A percentile compares a stretch with the other conserved stretches of the same genome.
Conservation (phyloP, 331 rosid genomes). For the Acacia concinna region DNA sequence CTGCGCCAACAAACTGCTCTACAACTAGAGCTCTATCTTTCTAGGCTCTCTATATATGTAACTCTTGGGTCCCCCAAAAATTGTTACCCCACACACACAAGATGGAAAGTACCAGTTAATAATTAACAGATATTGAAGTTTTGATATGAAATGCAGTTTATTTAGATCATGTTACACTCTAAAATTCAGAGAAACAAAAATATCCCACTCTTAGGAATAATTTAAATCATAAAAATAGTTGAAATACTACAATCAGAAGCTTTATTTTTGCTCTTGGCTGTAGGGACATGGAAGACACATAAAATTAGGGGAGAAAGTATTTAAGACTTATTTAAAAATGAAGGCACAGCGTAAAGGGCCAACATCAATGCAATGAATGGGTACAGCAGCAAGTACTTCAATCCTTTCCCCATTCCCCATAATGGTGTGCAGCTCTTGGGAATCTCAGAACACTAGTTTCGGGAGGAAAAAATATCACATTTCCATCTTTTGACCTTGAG, state of each 20-base stretch:
- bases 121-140: neutral
- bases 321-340: constrained; percentile 40
- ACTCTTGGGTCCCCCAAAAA: neutral
- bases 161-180: neutral
- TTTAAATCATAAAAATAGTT: neutral
- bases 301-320: neutral
- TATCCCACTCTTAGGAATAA: neutral
- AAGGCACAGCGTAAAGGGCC: constrained; percentile 67
- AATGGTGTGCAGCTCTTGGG: constrained; percentile 56
- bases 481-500: constrained; percentile 50
- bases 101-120: neutral
- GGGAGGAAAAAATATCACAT: constrained; percentile 46
- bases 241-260: constrained; percentile 13
- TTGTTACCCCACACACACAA: neutral
- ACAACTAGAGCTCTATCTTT: neutral
- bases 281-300: neutral
- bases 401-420: constrained; percentile 58
- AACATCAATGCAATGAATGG: constrained; percentile 62
- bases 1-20: neutral
- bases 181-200: neutral
- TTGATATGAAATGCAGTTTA: neutral
- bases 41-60: neutral
- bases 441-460: constrained; percentile 56
- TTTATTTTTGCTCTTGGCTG: neutral
- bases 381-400: constrained; percentile 60